Conservation (phyloP, 1,139 yeast genomes). For the Kodamaea ohmeri region DNA sequence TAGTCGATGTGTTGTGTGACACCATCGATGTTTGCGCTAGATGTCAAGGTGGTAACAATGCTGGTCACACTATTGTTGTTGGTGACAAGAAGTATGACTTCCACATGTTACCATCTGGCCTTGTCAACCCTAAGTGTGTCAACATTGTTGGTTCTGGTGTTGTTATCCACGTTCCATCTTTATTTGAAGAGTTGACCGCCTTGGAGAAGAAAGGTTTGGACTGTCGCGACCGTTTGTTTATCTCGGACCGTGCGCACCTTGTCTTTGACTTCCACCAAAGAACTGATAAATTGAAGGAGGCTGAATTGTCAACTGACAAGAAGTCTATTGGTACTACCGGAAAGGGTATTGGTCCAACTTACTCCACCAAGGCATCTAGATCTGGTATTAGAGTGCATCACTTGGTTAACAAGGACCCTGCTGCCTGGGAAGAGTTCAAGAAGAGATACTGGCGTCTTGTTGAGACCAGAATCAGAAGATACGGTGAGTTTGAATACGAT, state of each 20-base stretch:
- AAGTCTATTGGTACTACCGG: constrained; percentile 98
- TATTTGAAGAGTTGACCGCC: constrained; percentile 80
- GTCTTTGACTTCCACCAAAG: constrained; percentile 98
- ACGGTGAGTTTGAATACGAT: constrained; percentile 90
- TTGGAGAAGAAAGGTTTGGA: constrained; percentile 78
- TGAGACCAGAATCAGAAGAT: constrained; percentile 79
- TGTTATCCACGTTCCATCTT: constrained; percentile 90
- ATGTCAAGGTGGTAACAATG: constrained; percentile 99
- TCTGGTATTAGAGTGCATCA: constrained; percentile 97
- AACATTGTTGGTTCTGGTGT: constrained; percentile 96
- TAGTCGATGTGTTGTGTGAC: constrained; percentile 91
- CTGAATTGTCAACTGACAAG: constrained; percentile 77
- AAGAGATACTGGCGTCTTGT: constrained; percentile 72
- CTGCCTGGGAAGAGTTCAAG: constrained; percentile 91
- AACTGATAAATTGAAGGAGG: constrained; percentile 92
- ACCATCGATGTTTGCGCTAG: constrained; percentile 95
- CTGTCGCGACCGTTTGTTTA: constrained; percentile 76
- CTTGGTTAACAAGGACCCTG: constrained; percentile 83
- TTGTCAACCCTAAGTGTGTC: constrained; percentile 86
- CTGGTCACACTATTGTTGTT: constrained; percentile 97
- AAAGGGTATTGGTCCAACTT: constrained; percentile 98
- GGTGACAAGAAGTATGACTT: constrained; percentile 86
- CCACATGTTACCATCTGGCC: constrained; percentile 98
- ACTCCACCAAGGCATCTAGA: constrained; percentile 94
- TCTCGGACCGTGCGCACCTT: constrained; percentile 91